A percentile compares a stretch with the other conserved stretches of the same genome.
Conservation (phyloP, 139 green algal species). For the Volvox africanus region DNA sequence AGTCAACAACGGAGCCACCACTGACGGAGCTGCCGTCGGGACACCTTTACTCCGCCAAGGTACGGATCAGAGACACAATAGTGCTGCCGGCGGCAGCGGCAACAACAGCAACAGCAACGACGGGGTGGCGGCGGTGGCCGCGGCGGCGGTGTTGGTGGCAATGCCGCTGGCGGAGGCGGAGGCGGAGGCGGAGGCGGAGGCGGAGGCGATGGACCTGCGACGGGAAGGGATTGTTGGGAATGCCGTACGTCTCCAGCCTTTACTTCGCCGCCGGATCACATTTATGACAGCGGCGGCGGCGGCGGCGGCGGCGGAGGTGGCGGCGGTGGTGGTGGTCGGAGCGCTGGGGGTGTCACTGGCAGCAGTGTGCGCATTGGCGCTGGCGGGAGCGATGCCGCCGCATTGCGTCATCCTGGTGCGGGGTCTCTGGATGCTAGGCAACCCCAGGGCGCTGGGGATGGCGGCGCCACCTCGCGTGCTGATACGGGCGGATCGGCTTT, state of each 20-base stretch:
- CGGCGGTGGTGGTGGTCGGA: no score
- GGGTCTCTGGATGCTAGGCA: not conserved
- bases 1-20: not conserved
- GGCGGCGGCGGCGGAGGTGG: no score
- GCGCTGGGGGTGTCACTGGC: not conserved
- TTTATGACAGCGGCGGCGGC: not conserved
- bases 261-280: not conserved
- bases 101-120: no score
- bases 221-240: not conserved
- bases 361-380: not conserved
- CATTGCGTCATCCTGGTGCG: not conserved
- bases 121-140: no score
- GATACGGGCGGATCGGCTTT: not conserved
- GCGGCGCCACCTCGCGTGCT: not conserved
- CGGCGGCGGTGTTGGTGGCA: no score
- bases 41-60: no score
- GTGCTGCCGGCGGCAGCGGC: not conserved
- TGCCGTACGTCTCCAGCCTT: not conserved
- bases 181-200: not conserved
- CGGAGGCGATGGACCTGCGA: not conserved
- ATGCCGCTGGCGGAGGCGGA: not conserved
- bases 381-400: not conserved
- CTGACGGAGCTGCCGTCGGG: no score
- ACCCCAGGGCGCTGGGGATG: not conserved
- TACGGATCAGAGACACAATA: no score